A percentile compares a stretch with the other conserved stretches of the same genome.
Evolutionary conservation across 371 early-diverging fungal species (phyloP).

Genomic region (Circinella umbellata): DNA sequence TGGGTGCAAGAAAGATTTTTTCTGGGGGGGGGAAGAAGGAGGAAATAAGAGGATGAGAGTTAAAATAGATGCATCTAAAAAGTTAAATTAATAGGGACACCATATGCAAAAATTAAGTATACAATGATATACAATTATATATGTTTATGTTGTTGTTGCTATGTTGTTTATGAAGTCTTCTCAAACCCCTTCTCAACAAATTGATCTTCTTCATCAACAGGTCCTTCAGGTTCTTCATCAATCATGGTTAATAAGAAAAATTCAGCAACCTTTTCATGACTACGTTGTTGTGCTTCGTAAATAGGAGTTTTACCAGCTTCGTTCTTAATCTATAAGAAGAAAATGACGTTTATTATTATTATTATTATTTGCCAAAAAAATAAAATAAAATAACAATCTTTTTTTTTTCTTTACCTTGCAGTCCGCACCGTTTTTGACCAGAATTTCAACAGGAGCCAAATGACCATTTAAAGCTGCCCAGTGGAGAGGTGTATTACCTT

Average conservation of each 20-base stretch:
- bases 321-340: slow-evolving; percentile 62
- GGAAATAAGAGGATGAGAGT: too few relatives aligned
- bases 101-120: too few relatives aligned
- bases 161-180: background rate
- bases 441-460: slow-evolving; percentile 60
- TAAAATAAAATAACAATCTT: slow-evolving; percentile 1
- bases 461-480: slow-evolving; percentile 91
- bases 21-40: background rate
- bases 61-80: too few relatives aligned
- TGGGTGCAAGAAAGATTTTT: background rate
- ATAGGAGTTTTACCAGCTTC: slow-evolving; percentile 61
- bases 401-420: slow-evolving; percentile 56
- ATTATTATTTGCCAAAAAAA: background rate
- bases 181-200: slow-evolving; percentile 48
- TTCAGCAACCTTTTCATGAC: slow-evolving; percentile 69
- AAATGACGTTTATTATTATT: too few relatives aligned
- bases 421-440: slow-evolving; percentile 66
- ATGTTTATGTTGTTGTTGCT: background rate
- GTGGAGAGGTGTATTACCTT: slow-evolving; percentile 86
- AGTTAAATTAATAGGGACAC: too few relatives aligned
- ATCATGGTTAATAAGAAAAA: slow-evolving; percentile 64
- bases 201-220: slow-evolving; percentile 53
- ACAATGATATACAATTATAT: too few relatives aligned
- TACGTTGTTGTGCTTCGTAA: slow-evolving; percentile 68
- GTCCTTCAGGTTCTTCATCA: slow-evolving; percentile 58